Conservation (phyloP, 1,284 basidiomycete genomes). For the Sanghuangporus baumii region DNA sequence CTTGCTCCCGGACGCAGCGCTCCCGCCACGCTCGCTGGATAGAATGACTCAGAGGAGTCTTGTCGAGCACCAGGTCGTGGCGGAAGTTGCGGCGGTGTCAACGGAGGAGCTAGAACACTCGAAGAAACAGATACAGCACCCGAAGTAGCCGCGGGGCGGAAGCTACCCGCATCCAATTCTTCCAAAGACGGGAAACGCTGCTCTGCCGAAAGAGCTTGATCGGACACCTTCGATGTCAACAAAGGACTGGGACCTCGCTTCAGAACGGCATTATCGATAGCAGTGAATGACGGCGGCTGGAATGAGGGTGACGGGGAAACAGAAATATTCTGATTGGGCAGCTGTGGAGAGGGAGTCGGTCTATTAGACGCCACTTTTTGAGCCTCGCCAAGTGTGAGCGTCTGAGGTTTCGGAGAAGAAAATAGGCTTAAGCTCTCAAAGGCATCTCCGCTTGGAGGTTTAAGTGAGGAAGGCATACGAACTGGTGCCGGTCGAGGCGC, state of each 20-base stretch:
- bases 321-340: constrained; percentile 24
- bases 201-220: constrained; percentile 46
- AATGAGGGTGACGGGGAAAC: constrained; percentile 35
- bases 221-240: constrained; percentile 21
- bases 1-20: background rate
- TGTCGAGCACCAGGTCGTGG: constrained; percentile 3
- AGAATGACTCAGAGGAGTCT: constrained; percentile 3
- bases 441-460: constrained; percentile 54
- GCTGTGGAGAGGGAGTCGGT: constrained; percentile 23
- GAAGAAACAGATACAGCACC: constrained; percentile 18
- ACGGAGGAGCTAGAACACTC: constrained; percentile 3
- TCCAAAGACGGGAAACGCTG: constrained; percentile 73
- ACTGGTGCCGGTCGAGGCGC: constrained; percentile 1
- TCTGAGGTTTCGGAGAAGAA: constrained; percentile 36
- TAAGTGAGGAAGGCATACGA: constrained; percentile 17
- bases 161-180: constrained; percentile 62
- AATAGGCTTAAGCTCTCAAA: constrained; percentile 68
- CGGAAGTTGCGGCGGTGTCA: constrained; percentile 16
- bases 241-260: constrained; percentile 8
- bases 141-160: constrained; percentile 27
- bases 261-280: constrained; percentile 6
- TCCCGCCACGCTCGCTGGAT: constrained; percentile 10
- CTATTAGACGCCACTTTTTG: constrained; percentile 37
- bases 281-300: constrained; percentile 25
- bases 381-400: constrained; percentile 71